Evolutionary conservation across 495 filamentous ascomycete genomes (phyloP).

Genomic region (Tuber umbilicatum): DNA sequence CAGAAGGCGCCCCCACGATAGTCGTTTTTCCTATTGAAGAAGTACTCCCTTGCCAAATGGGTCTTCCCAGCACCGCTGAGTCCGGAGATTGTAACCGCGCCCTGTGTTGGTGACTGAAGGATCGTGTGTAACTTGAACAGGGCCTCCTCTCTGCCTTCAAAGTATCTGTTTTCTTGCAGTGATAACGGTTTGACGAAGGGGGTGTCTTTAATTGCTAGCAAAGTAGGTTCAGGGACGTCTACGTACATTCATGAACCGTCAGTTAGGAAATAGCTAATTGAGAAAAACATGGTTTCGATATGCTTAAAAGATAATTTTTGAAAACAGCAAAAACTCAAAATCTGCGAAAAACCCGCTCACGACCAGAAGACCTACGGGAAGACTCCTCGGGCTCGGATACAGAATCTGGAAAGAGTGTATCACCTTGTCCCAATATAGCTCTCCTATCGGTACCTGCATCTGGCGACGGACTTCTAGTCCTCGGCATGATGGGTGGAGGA

Average conservation of each 20-base stretch:
- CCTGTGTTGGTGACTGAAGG: constrained; percentile 57
- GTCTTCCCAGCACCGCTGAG: constrained; percentile 76
- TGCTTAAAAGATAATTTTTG: neutral
- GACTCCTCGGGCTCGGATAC: constrained; percentile 25
- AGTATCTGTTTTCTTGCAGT: constrained; percentile 71
- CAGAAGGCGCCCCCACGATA: constrained; percentile 76
- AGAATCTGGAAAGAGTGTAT: constrained; percentile 25
- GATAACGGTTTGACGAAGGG: constrained; percentile 65
- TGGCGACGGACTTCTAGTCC: constrained; percentile 29
- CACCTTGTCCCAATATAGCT: constrained; percentile 18
- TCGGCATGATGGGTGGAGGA: constrained; percentile 4
- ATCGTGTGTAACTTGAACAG: constrained; percentile 61
- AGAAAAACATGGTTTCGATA: neutral
- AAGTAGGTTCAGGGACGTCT: neutral
- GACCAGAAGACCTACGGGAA: neutral
- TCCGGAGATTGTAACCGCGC: constrained; percentile 64
- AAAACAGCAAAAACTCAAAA: neutral
- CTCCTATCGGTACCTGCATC: constrained; percentile 4
- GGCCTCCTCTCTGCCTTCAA: constrained; percentile 67
- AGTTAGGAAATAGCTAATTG: constrained; percentile 5
- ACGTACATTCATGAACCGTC: constrained; percentile 7
- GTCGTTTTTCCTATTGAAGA: constrained; percentile 58
- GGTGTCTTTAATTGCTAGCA: constrained; percentile 39
- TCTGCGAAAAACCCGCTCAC: neutral
- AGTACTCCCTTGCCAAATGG: constrained; percentile 74